Conservation (phyloP, 164 flowering plant genomes). For the Berberis vulgaris region DNA sequence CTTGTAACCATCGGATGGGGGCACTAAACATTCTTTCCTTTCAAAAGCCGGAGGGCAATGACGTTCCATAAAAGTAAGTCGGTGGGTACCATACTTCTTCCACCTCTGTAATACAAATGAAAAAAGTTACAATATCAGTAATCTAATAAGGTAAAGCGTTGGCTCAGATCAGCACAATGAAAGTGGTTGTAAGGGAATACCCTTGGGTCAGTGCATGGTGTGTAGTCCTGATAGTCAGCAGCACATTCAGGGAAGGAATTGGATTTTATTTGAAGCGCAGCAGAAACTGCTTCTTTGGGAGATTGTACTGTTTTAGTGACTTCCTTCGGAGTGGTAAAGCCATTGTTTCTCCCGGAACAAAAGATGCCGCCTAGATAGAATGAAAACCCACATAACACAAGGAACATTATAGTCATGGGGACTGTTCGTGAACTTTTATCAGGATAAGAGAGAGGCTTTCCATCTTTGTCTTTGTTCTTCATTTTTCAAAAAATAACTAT, state of each 20-base stretch:
- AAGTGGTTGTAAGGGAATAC: slow-evolving; percentile 22
- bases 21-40: slow-evolving; percentile 84
- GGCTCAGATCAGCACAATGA: slow-evolving; percentile 1
- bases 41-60: slow-evolving; percentile 91
- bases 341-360: slow-evolving; percentile 46
- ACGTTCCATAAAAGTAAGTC: slow-evolving; percentile 88
- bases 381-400: slow-evolving; percentile 82
- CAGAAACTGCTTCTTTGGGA: slow-evolving; percentile 23
- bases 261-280: slow-evolving; percentile 47
- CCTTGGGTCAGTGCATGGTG: slow-evolving; percentile 99
- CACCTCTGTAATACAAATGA: slow-evolving; percentile 50
- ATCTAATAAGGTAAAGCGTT: not conserved
- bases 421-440: slow-evolving; percentile 53
- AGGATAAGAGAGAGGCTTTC: slow-evolving; percentile 37
- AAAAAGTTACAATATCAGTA: not conserved
- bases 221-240: slow-evolving; percentile 75
- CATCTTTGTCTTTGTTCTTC: slow-evolving; percentile 90
- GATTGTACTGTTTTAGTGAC: slow-evolving; percentile 22
- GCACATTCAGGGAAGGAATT: slow-evolving; percentile 61
- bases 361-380: slow-evolving; percentile 93
- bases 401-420: slow-evolving; percentile 49
- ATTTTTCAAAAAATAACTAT: slow-evolving; percentile 20
- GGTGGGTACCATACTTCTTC: slow-evolving; percentile 66
- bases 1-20: slow-evolving; percentile 94
- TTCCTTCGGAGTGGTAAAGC: slow-evolving; percentile 14